Conservation (phyloP, 257 asterid species). For the Ballota nigra region DNA sequence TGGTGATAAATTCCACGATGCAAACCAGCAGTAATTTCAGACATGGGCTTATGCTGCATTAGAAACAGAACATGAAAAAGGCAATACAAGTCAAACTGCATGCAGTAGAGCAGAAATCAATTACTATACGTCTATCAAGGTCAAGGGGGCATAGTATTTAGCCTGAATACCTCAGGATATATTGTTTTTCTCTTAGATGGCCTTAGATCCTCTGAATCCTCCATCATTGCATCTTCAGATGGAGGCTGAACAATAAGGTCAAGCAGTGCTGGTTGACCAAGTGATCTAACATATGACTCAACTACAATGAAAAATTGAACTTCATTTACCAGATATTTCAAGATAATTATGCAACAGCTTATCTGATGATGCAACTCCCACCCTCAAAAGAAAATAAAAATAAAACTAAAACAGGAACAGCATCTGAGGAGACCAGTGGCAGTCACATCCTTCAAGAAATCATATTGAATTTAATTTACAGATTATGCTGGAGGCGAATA, state of each 20-base stretch:
- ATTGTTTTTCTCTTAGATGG: constrained; percentile 88
- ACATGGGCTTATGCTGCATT: constrained; percentile 95
- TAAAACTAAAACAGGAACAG: not conserved
- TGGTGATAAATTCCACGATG: constrained; percentile 90
- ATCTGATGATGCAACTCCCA: not conserved
- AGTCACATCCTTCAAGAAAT: constrained; percentile 8
- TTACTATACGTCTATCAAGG: constrained; percentile 6
- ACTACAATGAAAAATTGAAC: constrained; percentile 48
- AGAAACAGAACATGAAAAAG: constrained; percentile 23
- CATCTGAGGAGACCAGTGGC: constrained; percentile 7
- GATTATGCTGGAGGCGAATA: not conserved
- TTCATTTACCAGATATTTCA: constrained; percentile 13
- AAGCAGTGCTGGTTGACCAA: constrained; percentile 81
- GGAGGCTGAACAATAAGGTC: constrained; percentile 91
- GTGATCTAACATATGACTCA: constrained; percentile 86
- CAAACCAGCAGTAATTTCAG: constrained; percentile 96
- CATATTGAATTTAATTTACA: constrained; percentile 5
- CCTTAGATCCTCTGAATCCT: constrained; percentile 82
- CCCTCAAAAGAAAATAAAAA: not conserved
- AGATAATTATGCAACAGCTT: constrained; percentile 17
- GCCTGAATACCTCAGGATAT: constrained; percentile 68
- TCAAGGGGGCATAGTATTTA: constrained; percentile 1
- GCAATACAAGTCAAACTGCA: constrained; percentile 21
- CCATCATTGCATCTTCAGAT: constrained; percentile 72
- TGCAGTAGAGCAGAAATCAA: constrained; percentile 16